phyloP scores from a whole-genome alignment of 495 filamentous ascomycete species.

The Cenococcum geophilum region DNA sequence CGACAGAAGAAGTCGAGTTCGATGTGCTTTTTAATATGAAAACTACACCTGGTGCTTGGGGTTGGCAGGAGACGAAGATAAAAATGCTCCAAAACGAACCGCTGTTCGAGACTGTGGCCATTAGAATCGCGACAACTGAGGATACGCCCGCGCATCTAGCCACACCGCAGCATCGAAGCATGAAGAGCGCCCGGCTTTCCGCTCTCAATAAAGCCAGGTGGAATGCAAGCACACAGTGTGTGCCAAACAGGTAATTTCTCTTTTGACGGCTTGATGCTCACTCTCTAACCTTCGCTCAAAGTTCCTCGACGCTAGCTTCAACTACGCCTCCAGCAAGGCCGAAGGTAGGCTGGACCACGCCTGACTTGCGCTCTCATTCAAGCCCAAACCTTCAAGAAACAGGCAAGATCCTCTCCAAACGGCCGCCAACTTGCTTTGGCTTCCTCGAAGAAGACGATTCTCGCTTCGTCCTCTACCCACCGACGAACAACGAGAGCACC shows the following conservation, averaged over 20 bases:
- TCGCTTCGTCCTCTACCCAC: slow-evolving; percentile 28
- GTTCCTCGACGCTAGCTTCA: not conserved
- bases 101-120: not conserved
- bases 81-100: slow-evolving; percentile 14
- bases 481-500: not conserved
- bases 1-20: slow-evolving; percentile 28
- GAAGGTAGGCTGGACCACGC: not conserved
- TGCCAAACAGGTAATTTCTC: not conserved
- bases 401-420: slow-evolving; percentile 17
- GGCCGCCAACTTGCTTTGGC: slow-evolving; percentile 18
- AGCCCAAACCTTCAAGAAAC: not conserved
- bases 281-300: not conserved
- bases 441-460: slow-evolving; percentile 21
- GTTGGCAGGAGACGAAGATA: slow-evolving; percentile 30
- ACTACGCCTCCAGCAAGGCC: not conserved
- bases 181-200: not conserved
- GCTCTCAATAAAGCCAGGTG: not conserved
- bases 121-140: not conserved
- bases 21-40: slow-evolving; percentile 23
- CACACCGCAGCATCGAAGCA: not conserved
- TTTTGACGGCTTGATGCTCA: not conserved
- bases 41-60: slow-evolving; percentile 11
- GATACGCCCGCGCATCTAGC: not conserved
- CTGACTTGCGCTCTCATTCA: not conserved
- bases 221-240: not conserved